phyloP scores from a whole-genome alignment of 2,329 filamentous ascomycete species.

The Zalaria obscura region DNA sequence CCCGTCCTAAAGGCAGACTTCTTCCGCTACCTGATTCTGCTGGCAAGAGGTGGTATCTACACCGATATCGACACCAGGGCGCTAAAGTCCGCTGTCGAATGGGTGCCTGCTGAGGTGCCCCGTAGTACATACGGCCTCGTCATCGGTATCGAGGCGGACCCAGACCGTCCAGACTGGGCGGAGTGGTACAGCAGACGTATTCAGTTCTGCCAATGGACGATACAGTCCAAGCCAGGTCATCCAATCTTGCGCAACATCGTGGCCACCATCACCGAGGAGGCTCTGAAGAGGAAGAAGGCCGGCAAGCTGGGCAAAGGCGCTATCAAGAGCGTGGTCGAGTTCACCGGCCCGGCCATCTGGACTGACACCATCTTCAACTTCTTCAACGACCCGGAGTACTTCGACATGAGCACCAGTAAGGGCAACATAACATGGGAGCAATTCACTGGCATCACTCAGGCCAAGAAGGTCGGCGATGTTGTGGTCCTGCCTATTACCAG shows the following conservation, averaged over 20 bases:
- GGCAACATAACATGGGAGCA: slow-evolving; percentile 71
- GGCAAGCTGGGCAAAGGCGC: slow-evolving; percentile 47
- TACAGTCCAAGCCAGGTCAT: slow-evolving; percentile 88
- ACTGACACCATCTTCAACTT: slow-evolving; percentile 86
- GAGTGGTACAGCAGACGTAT: slow-evolving; percentile 94
- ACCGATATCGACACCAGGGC: slow-evolving; percentile 73
- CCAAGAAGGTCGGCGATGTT: slow-evolving; percentile 85
- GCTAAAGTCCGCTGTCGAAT: slow-evolving; percentile 68
- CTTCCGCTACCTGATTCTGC: slow-evolving; percentile 55
- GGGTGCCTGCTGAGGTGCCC: slow-evolving; percentile 70
- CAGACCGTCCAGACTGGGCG: slow-evolving; percentile 81
- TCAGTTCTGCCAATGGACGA: slow-evolving; percentile 99
- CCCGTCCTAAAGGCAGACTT: slow-evolving; percentile 49
- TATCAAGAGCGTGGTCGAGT: slow-evolving; percentile 73
- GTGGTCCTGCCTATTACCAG: slow-evolving; percentile 90
- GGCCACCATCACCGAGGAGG: slow-evolving; percentile 68
- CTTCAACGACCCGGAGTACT: slow-evolving; percentile 82
- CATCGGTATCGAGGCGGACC: slow-evolving; percentile 91
- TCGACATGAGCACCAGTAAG: slow-evolving; percentile 58
- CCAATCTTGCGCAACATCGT: slow-evolving; percentile 83
- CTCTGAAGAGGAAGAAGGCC: slow-evolving; percentile 55
- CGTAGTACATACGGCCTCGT: slow-evolving; percentile 70
- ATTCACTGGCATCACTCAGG: slow-evolving; percentile 72
- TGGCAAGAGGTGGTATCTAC: slow-evolving; percentile 71
- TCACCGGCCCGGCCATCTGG: slow-evolving; percentile 89